These are phyloP conservation scores for Backusella parvicylindrica DNA, from an alignment of 192 early-diverging fungal genomes.

Conservation along the genomic window DNA sequence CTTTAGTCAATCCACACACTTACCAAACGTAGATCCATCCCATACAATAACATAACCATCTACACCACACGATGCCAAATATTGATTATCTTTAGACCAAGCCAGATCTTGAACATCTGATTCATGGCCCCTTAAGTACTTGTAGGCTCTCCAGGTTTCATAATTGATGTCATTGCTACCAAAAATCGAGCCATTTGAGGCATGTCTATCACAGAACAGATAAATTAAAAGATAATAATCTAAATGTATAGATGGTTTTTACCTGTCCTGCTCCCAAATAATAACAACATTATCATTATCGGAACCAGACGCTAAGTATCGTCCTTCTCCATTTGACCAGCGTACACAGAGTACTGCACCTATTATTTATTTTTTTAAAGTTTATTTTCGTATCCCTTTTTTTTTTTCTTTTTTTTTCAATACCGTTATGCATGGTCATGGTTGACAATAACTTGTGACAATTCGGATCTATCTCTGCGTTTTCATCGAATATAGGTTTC, in stretches of 20 bases:
- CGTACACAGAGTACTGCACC: slow-evolving; percentile 85
- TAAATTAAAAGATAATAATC: background rate
- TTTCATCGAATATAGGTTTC: slow-evolving; percentile 51
- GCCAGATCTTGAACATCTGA: slow-evolving; percentile 86
- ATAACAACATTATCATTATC: slow-evolving; percentile 87
- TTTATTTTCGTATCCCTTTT: background rate
- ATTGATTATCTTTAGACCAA: slow-evolving; percentile 86
- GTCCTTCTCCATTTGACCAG: slow-evolving; percentile 71
- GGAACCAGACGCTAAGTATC: slow-evolving; percentile 82
- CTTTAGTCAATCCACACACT: background rate
- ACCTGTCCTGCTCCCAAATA: slow-evolving; percentile 67
- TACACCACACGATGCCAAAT: slow-evolving; percentile 87
- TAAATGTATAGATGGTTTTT: background rate
- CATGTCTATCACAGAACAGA: background rate
- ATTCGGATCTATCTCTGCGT: slow-evolving; percentile 41
- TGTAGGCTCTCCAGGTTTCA: slow-evolving; percentile 10
- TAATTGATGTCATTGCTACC: slow-evolving; percentile 4
- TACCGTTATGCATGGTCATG: slow-evolving; percentile 81
- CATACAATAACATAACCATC: slow-evolving; percentile 84
- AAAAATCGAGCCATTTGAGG: background rate
- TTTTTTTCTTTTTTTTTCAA: background rate
- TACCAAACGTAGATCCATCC: slow-evolving; percentile 81
- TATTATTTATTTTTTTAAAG: slow-evolving; percentile 23
- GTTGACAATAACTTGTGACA: slow-evolving; percentile 73
- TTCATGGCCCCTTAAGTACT: slow-evolving; percentile 6